Conservation (phyloP, 331 rosid genomes). For the Acacia concinna region DNA sequence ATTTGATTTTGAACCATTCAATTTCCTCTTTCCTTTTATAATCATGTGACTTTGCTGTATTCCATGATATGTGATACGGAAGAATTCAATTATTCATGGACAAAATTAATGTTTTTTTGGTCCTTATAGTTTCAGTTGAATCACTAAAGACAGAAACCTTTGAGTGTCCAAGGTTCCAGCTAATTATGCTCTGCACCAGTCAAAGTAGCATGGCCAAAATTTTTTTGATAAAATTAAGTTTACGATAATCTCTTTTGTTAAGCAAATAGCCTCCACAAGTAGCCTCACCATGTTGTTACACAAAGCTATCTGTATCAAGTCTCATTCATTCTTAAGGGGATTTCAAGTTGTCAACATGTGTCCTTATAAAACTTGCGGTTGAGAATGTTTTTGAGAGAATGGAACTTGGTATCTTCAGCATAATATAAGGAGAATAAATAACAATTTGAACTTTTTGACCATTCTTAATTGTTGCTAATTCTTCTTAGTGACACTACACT, state of each 20-base stretch:
- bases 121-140: neutral
- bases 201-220: too few relatives aligned
- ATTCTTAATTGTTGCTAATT: neutral
- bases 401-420: neutral
- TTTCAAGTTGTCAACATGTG: too few relatives aligned
- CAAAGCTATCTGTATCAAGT: too few relatives aligned
- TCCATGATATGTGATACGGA: neutral
- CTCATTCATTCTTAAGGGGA: too few relatives aligned
- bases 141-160: too few relatives aligned
- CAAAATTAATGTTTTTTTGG: neutral
- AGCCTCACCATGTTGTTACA: neutral
- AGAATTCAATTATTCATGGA: neutral
- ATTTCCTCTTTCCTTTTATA: neutral
- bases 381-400: too few relatives aligned
- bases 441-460: neutral
- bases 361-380: too few relatives aligned
- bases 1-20: neutral
- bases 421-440: neutral
- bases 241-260: too few relatives aligned
- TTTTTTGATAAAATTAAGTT: too few relatives aligned
- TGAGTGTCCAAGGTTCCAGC: too few relatives aligned
- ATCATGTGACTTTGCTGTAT: neutral
- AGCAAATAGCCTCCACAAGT: neutral
- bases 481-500: neutral
- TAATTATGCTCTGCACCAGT: too few relatives aligned